Evolutionary conservation across 2,329 filamentous ascomycete species (phyloP).

Genomic region (Cordyceps javanica): DNA sequence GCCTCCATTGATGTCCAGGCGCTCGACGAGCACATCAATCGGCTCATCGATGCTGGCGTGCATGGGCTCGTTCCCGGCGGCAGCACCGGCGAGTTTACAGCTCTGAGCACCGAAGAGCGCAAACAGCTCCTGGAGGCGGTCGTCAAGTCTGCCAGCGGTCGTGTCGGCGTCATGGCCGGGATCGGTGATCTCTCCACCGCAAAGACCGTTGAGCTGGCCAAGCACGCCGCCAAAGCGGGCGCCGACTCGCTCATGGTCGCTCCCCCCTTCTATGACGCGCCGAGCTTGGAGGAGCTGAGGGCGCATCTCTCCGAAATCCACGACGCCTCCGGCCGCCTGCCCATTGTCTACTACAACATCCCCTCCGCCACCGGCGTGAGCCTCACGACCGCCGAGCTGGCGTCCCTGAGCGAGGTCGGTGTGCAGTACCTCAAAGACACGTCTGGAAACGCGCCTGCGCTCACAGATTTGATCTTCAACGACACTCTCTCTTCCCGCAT

Average conservation of each 20-base stretch:
- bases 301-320: constrained; percentile 37
- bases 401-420: constrained; percentile 36
- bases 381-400: constrained; percentile 36
- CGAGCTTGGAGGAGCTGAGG: constrained; percentile 26
- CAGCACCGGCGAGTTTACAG: constrained; percentile 39
- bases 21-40: constrained; percentile 32
- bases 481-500: constrained; percentile 25
- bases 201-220: constrained; percentile 11
- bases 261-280: constrained; percentile 40
- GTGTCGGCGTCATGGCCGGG: constrained; percentile 34
- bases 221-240: constrained; percentile 11
- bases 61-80: constrained; percentile 29
- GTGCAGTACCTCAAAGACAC: constrained; percentile 47
- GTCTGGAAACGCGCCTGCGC: constrained; percentile 42
- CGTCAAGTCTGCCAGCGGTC: constrained; percentile 25
- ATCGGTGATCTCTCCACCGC: constrained; percentile 34
- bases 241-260: constrained; percentile 39
- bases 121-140: constrained; percentile 32
- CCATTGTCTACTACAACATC: constrained; percentile 47
- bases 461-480: constrained; percentile 43
- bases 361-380: constrained; percentile 39
- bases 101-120: constrained; percentile 34
- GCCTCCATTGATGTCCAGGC: constrained; percentile 28
- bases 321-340: constrained; percentile 31
- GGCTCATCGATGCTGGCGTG: constrained; percentile 18